Evolutionary conservation across 176 grass and related monocot species (phyloP).

Genomic region (Chrysopogon serrulatus): DNA sequence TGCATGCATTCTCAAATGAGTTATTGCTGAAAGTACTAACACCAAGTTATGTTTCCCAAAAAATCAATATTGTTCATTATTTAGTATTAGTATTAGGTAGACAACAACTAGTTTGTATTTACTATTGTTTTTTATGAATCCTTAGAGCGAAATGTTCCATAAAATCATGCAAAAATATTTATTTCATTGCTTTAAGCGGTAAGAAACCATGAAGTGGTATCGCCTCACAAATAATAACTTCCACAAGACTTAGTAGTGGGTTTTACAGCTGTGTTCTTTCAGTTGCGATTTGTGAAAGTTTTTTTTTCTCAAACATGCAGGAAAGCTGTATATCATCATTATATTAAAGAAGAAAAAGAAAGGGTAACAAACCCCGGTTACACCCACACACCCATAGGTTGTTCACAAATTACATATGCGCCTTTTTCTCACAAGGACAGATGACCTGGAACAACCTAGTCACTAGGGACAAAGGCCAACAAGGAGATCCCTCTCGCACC

Average conservation of each 20-base stretch:
- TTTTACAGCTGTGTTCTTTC: background rate
- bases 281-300: background rate
- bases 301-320: background rate
- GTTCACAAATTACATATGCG: background rate
- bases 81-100: background rate
- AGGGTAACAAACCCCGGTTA: background rate
- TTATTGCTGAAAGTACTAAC: slow-evolving; percentile 47
- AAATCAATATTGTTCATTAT: slow-evolving; percentile 12
- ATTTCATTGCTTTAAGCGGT: background rate
- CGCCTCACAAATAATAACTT: background rate
- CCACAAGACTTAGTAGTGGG: background rate
- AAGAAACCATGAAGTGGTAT: slow-evolving; percentile 9
- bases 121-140: background rate
- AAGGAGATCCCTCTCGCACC: background rate
- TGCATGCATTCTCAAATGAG: slow-evolving; percentile 76
- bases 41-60: background rate
- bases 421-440: too few species aligned
- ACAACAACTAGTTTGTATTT: background rate
- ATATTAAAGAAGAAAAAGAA: background rate
- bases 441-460: too few species aligned
- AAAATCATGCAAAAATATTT: background rate
- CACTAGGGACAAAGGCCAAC: background rate
- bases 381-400: background rate
- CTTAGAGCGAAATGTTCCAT: background rate
- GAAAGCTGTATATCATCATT: too few species aligned